Conservation (phyloP, 2,329 filamentous ascomycete species). For the Diplodia sapinea region DNA sequence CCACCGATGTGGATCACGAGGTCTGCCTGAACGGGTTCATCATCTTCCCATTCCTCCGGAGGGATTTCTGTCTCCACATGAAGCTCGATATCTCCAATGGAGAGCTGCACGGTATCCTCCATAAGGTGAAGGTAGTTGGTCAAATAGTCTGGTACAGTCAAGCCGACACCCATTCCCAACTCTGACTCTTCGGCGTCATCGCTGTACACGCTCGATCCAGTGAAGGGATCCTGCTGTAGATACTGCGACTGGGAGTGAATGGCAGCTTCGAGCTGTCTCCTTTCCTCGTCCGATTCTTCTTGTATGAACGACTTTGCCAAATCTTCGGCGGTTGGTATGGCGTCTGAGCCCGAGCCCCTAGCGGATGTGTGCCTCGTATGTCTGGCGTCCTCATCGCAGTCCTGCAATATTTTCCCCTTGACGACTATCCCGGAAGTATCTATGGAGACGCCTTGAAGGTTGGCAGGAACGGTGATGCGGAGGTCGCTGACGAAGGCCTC, state of each 20-base stretch:
- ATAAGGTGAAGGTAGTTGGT: constrained; percentile 76
- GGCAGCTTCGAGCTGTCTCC: constrained; percentile 70
- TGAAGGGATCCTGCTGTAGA: constrained; percentile 54
- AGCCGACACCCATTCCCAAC: constrained; percentile 42
- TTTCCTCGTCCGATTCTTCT: constrained; percentile 70
- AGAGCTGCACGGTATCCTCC: constrained; percentile 71
- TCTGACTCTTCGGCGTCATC: constrained; percentile 49
- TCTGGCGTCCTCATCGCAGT: not conserved
- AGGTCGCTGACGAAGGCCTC: constrained; percentile 78
- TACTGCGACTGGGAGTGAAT: constrained; percentile 68
- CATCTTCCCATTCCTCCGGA: constrained; percentile 59
- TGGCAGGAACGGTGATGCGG: constrained; percentile 82
- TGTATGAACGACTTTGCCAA: constrained; percentile 80
- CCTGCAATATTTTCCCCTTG: constrained; percentile 45
- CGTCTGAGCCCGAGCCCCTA: constrained; percentile 37
- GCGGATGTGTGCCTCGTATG: not conserved
- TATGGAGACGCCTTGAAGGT: constrained; percentile 83
- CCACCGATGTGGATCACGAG: constrained; percentile 63
- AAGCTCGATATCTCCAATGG: constrained; percentile 68
- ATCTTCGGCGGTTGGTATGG: constrained; percentile 71
- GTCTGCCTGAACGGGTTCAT: constrained; percentile 53
- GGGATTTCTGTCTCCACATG: constrained; percentile 64
- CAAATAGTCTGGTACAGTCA: constrained; percentile 73
- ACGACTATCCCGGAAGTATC: constrained; percentile 83
- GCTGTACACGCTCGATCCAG: constrained; percentile 59